These are phyloP conservation scores for Metschnikowia proteae DNA, from an alignment of 805 yeast genomes.

Conservation along the genomic window DNA sequence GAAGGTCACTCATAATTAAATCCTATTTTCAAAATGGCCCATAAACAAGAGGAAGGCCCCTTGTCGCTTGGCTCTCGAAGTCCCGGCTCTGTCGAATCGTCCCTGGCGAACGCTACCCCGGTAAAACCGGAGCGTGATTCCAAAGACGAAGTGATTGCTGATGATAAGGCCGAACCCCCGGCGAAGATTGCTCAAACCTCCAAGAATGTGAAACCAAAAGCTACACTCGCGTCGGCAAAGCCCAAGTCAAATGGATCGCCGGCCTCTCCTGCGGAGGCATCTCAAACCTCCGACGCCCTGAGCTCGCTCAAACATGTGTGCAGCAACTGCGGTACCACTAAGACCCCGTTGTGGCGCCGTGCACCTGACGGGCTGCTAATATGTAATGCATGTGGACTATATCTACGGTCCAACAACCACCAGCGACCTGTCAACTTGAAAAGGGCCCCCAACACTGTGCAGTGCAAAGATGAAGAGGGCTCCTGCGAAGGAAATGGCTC, in stretches of 20 bases:
- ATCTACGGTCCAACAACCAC: conserved; percentile 55
- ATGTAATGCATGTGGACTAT: conserved; percentile 60
- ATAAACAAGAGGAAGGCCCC: not conserved
- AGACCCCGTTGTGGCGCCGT: conserved; percentile 58
- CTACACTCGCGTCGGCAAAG: not conserved
- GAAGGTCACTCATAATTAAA: not conserved
- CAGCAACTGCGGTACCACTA: conserved; percentile 52
- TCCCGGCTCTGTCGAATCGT: not conserved
- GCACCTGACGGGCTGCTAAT: conserved; percentile 53
- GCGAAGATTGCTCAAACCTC: not conserved
- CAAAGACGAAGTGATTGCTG: not conserved
- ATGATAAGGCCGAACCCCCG: not conserved
- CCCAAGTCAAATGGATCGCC: not conserved
- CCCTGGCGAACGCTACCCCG: not conserved
- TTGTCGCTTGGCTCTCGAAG: not conserved
- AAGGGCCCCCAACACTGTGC: conserved; percentile 50
- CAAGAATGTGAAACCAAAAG: not conserved
- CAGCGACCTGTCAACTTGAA: conserved; percentile 65
- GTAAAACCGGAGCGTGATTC: not conserved
- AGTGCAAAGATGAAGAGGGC: conserved; percentile 46
- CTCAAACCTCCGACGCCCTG: not conserved
- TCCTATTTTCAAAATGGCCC: conserved; percentile 2
- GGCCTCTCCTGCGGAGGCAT: not conserved
- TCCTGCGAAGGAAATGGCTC: conserved; percentile 72
- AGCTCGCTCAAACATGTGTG: conserved; percentile 24